Conservation (phyloP, 345 rosid genomes). For the Pistacia atlantica region DNA sequence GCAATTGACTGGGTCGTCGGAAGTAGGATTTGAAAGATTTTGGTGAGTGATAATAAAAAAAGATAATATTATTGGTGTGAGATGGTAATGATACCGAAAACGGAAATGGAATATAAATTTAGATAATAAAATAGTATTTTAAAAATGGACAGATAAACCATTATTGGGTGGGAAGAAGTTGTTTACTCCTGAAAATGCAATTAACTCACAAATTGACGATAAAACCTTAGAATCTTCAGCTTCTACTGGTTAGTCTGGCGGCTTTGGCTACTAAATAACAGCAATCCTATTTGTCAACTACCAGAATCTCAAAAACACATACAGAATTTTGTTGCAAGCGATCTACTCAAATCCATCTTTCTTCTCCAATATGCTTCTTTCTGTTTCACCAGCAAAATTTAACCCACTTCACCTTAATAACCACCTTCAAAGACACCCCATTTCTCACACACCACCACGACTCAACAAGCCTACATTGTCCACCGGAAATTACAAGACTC, state of each 20-base stretch:
- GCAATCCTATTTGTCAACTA: not conserved
- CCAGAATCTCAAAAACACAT: not conserved
- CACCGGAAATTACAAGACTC: not conserved
- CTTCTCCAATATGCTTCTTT: conserved; percentile 11
- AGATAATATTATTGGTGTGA: no score
- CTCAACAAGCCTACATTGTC: not conserved
- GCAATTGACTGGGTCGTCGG: no score
- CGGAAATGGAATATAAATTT: no score
- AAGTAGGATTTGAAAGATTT: no score
- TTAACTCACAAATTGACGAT: no score
- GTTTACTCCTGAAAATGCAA: no score
- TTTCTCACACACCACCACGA: not conserved
- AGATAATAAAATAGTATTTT: no score
- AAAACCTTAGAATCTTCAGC: no score
- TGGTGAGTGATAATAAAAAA: no score
- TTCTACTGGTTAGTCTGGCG: not conserved
- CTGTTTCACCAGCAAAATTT: conserved; percentile 15
- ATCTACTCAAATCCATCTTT: not conserved
- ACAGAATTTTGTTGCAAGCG: not conserved
- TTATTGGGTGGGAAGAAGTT: no score
- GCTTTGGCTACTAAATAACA: not conserved
- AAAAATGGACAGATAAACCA: no score
- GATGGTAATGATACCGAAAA: no score
- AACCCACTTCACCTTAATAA: conserved; percentile 5
- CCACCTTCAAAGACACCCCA: not conserved